Conservation (phyloP, 306 rosid genomes). For the Cucurbita argyrosperma region DNA sequence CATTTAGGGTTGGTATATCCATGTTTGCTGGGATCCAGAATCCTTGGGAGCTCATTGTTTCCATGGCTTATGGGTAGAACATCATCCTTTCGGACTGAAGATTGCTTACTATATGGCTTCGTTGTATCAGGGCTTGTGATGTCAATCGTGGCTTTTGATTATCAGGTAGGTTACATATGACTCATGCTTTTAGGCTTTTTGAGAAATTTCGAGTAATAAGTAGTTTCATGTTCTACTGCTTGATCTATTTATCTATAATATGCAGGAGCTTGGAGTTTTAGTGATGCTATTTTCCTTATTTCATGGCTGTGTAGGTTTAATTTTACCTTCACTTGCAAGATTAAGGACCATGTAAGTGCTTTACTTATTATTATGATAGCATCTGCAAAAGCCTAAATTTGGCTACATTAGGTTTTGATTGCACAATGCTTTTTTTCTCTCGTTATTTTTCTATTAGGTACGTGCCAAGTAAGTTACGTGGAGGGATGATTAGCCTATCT, state of each 20-base stretch:
- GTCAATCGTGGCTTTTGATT: conserved; percentile 65
- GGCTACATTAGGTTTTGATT: neutral
- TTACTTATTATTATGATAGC: neutral
- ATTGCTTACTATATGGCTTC: conserved; percentile 52
- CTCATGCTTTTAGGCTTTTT: neutral
- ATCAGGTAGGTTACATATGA: conserved; percentile 41
- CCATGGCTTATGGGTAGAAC: conserved; percentile 74
- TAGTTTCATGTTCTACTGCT: conserved; percentile 5
- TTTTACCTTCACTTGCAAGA: conserved; percentile 81
- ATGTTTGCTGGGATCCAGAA: conserved; percentile 70
- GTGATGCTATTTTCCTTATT: conserved; percentile 59
- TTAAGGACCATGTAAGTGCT: conserved; percentile 73
- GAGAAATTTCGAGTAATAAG: neutral
- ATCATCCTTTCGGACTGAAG: conserved; percentile 60
- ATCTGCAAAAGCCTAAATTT: neutral
- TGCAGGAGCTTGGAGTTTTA: conserved; percentile 80
- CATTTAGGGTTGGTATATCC: conserved; percentile 71
- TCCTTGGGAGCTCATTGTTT: conserved; percentile 80
- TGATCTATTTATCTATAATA: conserved; percentile 8
- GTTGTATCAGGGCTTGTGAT: conserved; percentile 41
- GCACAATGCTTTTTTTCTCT: neutral
- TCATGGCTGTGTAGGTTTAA: conserved; percentile 60
- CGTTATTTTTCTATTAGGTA: conserved; percentile 29
- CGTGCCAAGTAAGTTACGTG: conserved; percentile 88
- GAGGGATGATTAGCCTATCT: conserved; percentile 90